phyloP scores from a whole-genome alignment of 176 grass and related monocot species.

The Ensete glaucum region DNA sequence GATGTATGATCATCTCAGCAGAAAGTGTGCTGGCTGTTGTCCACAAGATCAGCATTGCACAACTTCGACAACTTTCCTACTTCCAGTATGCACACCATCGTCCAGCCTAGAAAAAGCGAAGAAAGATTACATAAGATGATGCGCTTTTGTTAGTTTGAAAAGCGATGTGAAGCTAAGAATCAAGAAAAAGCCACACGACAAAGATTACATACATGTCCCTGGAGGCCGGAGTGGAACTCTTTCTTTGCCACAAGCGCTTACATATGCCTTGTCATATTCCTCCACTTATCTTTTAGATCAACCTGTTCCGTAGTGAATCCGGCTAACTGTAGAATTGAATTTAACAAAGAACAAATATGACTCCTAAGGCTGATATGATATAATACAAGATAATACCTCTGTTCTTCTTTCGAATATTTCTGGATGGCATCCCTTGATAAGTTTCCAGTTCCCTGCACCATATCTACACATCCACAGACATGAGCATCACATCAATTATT shows the following conservation, averaged over 20 bases:
- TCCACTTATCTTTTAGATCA: conserved; percentile 92
- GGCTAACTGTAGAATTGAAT: not conserved
- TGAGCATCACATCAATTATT: not conserved
- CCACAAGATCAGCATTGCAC: no score
- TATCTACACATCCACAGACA: conserved; percentile 28
- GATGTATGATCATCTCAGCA: no score
- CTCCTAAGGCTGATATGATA: not conserved
- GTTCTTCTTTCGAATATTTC: conserved; percentile 56
- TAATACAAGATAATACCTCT: conserved; percentile 24
- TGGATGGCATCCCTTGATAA: conserved; percentile 35
- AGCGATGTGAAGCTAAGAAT: no score
- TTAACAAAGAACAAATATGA: not conserved
- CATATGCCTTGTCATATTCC: conserved; percentile 52
- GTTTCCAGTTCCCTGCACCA: conserved; percentile 58
- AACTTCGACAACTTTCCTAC: no score
- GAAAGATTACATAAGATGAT: no score
- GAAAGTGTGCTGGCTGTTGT: no score
- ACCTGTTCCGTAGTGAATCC: conserved; percentile 23
- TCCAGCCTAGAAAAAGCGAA: no score
- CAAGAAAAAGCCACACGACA: no score
- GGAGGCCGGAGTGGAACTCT: not conserved
- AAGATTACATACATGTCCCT: no score
- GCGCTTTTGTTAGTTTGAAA: no score
- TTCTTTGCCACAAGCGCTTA: not conserved
- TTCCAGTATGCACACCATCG: no score